A percentile compares a stretch with the other conserved stretches of the same genome.
Conservation (phyloP, 805 yeast species). For the Sugiyamaella mastotermitis region DNA sequence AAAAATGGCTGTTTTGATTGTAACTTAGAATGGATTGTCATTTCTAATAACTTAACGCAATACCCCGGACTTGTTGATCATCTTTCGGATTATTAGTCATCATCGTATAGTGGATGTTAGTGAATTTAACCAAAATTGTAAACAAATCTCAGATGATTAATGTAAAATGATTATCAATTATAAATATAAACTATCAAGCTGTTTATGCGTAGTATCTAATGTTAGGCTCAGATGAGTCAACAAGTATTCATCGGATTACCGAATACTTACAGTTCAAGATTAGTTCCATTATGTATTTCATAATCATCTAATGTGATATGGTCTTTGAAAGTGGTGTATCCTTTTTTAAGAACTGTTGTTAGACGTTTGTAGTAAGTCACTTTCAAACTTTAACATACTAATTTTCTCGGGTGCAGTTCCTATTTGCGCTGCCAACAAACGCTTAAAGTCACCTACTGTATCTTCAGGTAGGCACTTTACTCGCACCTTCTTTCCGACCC, state of each 20-base stretch:
- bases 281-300: constrained; percentile 86
- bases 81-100: no score
- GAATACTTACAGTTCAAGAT: constrained; percentile 68
- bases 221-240: background rate
- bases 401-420: constrained; percentile 63
- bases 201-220: constrained; percentile 8
- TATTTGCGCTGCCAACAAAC: constrained; percentile 72
- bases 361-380: constrained; percentile 32
- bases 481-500: constrained; percentile 79
- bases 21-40: no score
- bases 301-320: constrained; percentile 92
- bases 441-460: constrained; percentile 84
- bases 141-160: no score
- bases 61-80: no score
- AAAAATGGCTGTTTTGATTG: no score
- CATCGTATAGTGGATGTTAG: no score
- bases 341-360: constrained; percentile 82
- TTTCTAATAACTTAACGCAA: no score
- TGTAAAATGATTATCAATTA: background rate
- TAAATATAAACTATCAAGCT: no score
- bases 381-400: constrained; percentile 20
- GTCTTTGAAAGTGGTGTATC: constrained; percentile 77
- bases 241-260: background rate
- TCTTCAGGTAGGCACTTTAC: constrained; percentile 85
- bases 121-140: no score